A percentile compares a stretch with the other conserved stretches of the same genome.
Evolutionary conservation across 805 yeast species (phyloP).

Genomic region (Saccharomyces mikatae): DNA sequence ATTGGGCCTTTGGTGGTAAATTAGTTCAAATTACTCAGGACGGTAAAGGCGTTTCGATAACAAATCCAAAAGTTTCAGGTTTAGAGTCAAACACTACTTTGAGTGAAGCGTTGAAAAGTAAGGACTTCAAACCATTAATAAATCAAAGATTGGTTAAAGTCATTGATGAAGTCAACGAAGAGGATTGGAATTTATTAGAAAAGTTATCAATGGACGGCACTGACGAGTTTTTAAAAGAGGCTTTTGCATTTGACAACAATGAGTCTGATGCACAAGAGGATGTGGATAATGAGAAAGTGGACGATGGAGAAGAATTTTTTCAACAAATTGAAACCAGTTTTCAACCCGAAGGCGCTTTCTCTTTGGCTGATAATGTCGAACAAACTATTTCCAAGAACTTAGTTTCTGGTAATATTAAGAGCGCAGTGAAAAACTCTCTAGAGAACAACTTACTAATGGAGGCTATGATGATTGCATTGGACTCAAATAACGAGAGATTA

Average conservation of each 20-base stretch:
- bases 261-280: conserved; percentile 16
- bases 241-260: conserved; percentile 33
- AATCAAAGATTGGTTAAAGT: conserved; percentile 42
- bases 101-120: conserved; percentile 47
- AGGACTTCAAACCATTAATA: conserved; percentile 48
- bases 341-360: conserved; percentile 49
- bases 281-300: conserved; percentile 11
- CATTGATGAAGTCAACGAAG: conserved; percentile 35
- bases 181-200: conserved; percentile 61
- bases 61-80: conserved; percentile 34
- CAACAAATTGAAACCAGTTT: conserved; percentile 29
- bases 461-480: conserved; percentile 73
- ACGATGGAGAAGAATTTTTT: conserved; percentile 34
- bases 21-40: conserved; percentile 47
- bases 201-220: conserved; percentile 45
- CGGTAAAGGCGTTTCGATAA: conserved; percentile 33
- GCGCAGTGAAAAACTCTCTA: conserved; percentile 63
- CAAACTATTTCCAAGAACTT: conserved; percentile 41
- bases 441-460: conserved; percentile 58
- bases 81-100: conserved; percentile 35
- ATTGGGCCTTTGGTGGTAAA: conserved; percentile 92
- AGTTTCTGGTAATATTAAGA: conserved; percentile 51
- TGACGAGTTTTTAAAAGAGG: conserved; percentile 40
- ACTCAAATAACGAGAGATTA: conserved; percentile 47
- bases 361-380: conserved; percentile 39